phyloP scores from a whole-genome alignment of 2,329 filamentous ascomycete species.

The Epichloe baconii region DNA sequence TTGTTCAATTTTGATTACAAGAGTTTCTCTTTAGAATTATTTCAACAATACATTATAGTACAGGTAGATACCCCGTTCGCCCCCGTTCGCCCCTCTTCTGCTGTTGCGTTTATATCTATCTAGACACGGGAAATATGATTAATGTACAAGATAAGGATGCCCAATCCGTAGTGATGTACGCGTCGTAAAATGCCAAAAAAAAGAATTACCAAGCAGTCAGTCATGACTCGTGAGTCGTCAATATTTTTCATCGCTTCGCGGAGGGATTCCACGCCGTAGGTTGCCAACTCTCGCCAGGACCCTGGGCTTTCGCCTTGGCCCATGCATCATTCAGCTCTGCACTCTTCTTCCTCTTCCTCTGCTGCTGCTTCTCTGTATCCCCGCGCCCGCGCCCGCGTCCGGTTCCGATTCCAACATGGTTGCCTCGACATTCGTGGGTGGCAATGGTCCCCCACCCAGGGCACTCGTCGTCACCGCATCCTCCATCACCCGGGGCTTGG shows the following conservation, averaged over 20 bases:
- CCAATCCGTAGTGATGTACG: no score
- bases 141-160: not conserved
- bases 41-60: not conserved
- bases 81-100: not conserved
- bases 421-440: no score
- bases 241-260: not conserved
- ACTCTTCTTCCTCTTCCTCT: conserved; percentile 7
- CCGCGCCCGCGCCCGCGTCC: not conserved
- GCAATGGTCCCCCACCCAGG: not conserved
- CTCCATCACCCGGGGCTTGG: conserved; percentile 39
- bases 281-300: conserved; percentile 54
- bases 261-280: conserved; percentile 48
- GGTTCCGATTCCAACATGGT: not conserved
- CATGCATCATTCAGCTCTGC: conserved; percentile 36
- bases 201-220: no score
- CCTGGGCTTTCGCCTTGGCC: conserved; percentile 33
- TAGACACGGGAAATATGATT: not conserved
- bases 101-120: not conserved
- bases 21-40: not conserved
- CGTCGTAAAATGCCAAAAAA: no score
- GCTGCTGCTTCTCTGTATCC: not conserved
- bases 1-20: not conserved
- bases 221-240: no score
- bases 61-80: not conserved
- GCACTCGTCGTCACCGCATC: conserved; percentile 9